These are phyloP conservation scores for Linnemannia schmuckeri DNA, from an alignment of 192 early-diverging fungal genomes.

Conservation along the genomic window DNA sequence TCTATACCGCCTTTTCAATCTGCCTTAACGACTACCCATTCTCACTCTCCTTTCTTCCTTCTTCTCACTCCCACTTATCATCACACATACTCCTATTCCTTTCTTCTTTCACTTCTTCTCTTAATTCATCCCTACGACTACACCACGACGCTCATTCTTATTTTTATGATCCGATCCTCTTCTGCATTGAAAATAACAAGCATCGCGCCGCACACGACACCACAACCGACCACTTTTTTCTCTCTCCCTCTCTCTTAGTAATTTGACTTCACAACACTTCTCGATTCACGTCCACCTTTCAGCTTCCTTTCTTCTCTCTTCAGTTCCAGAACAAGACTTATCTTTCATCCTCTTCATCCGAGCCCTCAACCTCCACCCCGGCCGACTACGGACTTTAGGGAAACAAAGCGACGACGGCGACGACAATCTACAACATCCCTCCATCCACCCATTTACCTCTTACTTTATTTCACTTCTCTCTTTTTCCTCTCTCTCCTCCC, in stretches of 20 bases:
- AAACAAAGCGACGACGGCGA: too few relatives aligned
- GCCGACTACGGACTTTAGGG: too few relatives aligned
- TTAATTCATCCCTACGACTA: background rate
- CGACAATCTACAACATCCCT: background rate
- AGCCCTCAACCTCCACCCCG: too few relatives aligned
- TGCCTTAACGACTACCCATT: background rate
- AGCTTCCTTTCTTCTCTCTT: too few relatives aligned
- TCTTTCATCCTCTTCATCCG: too few relatives aligned
- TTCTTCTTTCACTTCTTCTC: background rate
- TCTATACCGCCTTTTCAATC: slow-evolving; percentile 2
- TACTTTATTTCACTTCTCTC: background rate
- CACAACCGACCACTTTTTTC: too few relatives aligned
- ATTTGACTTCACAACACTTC: too few relatives aligned
- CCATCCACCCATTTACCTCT: background rate
- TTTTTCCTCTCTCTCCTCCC: background rate
- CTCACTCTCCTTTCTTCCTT: background rate
- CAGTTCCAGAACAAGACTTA: too few relatives aligned
- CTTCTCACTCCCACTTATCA: background rate
- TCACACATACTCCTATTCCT: background rate
- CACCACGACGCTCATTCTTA: background rate
- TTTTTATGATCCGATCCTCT: background rate
- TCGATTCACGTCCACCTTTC: too few relatives aligned
- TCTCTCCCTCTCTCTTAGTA: too few relatives aligned
- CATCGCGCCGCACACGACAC: too few relatives aligned
- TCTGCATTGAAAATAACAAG: background rate